Evolutionary conservation across 2,329 filamentous ascomycete species (phyloP).

Genomic region (Nectriaceae sp.): DNA sequence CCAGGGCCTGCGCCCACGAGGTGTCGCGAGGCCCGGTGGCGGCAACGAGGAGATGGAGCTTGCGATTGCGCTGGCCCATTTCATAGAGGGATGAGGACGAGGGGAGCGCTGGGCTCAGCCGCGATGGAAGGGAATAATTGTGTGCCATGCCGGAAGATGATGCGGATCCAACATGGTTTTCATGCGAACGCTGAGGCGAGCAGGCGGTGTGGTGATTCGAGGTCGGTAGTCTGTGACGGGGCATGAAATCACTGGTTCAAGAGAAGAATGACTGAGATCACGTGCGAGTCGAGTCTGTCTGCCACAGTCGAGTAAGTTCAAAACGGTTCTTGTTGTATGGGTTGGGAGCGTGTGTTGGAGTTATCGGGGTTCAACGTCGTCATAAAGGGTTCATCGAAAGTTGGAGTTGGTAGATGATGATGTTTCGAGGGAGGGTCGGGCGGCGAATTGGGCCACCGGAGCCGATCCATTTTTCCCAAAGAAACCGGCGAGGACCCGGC

Average conservation of each 20-base stretch:
- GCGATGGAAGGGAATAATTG: constrained; percentile 32
- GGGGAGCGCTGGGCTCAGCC: constrained; percentile 32
- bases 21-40: constrained; percentile 66
- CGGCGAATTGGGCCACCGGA: constrained; percentile 17
- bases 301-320: constrained; percentile 6
- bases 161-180: constrained; percentile 34
- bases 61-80: constrained; percentile 40
- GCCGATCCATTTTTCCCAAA: constrained; percentile 23
- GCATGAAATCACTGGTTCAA: constrained; percentile 34
- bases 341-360: neutral
- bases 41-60: constrained; percentile 64
- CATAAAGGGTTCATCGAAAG: no score
- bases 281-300: constrained; percentile 20
- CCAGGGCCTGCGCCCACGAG: constrained; percentile 65
- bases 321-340: no score
- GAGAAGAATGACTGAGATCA: constrained; percentile 15
- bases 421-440: constrained; percentile 19
- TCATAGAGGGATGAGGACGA: constrained; percentile 41
- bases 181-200: constrained; percentile 24
- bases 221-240: constrained; percentile 29
- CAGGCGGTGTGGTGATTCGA: constrained; percentile 30
- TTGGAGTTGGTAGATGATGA: constrained; percentile 11
- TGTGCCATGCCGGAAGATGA: constrained; percentile 35
- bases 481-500: constrained; percentile 23
- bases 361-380: neutral